Evolutionary conservation across 139 green algal species (phyloP).

Genomic region (Chlamydomonas sp.): DNA sequence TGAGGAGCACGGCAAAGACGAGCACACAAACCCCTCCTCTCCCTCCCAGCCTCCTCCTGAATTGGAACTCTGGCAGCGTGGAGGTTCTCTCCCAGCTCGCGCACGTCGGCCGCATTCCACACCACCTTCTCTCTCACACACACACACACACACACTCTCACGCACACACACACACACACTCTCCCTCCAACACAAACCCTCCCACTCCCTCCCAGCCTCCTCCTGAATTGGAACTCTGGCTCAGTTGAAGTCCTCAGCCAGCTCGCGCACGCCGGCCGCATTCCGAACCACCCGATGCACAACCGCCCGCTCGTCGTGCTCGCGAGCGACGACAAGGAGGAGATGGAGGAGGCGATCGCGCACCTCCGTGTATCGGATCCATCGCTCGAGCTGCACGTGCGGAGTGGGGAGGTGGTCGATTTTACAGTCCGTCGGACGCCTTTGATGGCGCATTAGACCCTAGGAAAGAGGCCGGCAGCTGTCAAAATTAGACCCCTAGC

Average conservation of each 20-base stretch:
- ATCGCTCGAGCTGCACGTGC: constrained; percentile 3
- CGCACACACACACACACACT: too few relatives aligned
- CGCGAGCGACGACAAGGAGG: background rate
- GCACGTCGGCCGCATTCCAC: background rate
- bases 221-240: constrained; percentile 9
- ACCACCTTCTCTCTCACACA: too few relatives aligned
- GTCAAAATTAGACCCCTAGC: too few relatives aligned
- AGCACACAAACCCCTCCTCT: too few relatives aligned
- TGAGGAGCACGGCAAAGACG: too few relatives aligned
- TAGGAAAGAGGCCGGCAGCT: too few relatives aligned
- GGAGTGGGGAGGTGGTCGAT: background rate
- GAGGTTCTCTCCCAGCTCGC: constrained; percentile 5
- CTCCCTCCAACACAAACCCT: too few relatives aligned
- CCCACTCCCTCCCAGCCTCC: background rate
- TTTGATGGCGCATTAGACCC: too few relatives aligned
- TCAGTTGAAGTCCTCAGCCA: constrained; percentile 3
- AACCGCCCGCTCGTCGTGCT: constrained; percentile 10
- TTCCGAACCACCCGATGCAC: constrained; percentile 7
- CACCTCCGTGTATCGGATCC: background rate
- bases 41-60: constrained; percentile 3
- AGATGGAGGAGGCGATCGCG: constrained; percentile 1
- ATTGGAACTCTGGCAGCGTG: constrained; percentile 5
- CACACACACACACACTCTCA: too few relatives aligned
- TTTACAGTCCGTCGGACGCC: too few relatives aligned
- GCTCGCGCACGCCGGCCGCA: background rate